Conservation (phyloP, 805 yeast species). For the Wickerhamomyces rabaulensis region DNA sequence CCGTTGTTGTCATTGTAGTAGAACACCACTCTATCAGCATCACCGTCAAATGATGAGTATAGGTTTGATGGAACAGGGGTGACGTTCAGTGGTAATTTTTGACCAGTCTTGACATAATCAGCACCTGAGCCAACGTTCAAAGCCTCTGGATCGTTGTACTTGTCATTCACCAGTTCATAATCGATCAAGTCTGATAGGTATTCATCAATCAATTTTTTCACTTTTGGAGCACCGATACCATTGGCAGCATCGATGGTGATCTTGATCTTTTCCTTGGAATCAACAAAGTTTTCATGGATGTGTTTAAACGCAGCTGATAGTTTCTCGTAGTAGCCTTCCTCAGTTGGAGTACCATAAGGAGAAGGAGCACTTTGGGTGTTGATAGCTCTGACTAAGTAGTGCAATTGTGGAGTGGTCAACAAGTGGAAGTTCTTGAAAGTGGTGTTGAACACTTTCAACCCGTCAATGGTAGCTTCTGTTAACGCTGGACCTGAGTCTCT, state of each 20-base stretch:
- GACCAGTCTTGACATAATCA: constrained; percentile 89
- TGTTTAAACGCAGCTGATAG: constrained; percentile 47
- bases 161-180: constrained; percentile 47
- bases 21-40: constrained; percentile 91
- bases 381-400: constrained; percentile 69
- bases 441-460: constrained; percentile 47
- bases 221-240: constrained; percentile 91
- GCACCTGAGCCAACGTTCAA: constrained; percentile 89
- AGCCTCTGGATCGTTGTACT: constrained; percentile 45
- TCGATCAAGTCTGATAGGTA: constrained; percentile 37
- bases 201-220: constrained; percentile 39
- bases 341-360: constrained; percentile 56
- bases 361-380: constrained; percentile 45
- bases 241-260: constrained; percentile 87
- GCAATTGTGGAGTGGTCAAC: constrained; percentile 92
- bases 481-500: constrained; percentile 77
- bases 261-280: constrained; percentile 26
- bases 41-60: constrained; percentile 91
- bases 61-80: constrained; percentile 40
- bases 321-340: constrained; percentile 66
- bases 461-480: constrained; percentile 52
- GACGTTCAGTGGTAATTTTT: constrained; percentile 64
- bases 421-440: constrained; percentile 53
- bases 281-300: constrained; percentile 31
- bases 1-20: constrained; percentile 43